Evolutionary conservation across 2,329 filamentous ascomycete species (phyloP).

Genomic region (Aspergillus aculeatus): DNA sequence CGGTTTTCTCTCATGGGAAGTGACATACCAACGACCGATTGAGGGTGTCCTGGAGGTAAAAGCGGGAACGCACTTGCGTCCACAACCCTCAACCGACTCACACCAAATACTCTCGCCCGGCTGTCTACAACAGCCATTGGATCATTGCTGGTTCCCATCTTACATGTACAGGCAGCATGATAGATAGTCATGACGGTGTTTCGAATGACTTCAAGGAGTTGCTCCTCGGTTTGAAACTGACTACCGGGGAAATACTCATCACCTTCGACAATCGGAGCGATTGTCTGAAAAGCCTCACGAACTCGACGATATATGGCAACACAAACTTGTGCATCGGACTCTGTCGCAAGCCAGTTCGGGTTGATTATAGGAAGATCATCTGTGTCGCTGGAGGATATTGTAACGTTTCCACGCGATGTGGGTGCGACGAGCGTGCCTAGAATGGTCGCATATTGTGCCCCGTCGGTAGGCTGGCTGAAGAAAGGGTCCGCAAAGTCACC

Average conservation of each 20-base stretch:
- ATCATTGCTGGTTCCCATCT: constrained; percentile 31
- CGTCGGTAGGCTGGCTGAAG: constrained; percentile 21
- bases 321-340: constrained; percentile 47
- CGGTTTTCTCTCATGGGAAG: not conserved
- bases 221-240: constrained; percentile 41
- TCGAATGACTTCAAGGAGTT: constrained; percentile 42
- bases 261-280: constrained; percentile 33
- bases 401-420: constrained; percentile 49
- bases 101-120: constrained; percentile 32
- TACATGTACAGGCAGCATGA: constrained; percentile 33
- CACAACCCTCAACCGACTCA: constrained; percentile 35
- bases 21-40: constrained; percentile 40
- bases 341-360: constrained; percentile 48
- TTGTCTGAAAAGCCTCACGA: constrained; percentile 38
- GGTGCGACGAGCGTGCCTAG: constrained; percentile 32
- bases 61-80: constrained; percentile 40
- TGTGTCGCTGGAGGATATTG: constrained; percentile 33
- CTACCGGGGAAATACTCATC: constrained; percentile 41
- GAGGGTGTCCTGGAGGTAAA: constrained; percentile 43
- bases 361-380: constrained; percentile 45
- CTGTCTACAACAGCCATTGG: constrained; percentile 35
- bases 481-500: constrained; percentile 30
- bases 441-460: constrained; percentile 30
- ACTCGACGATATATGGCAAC: constrained; percentile 46
- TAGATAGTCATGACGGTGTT: constrained; percentile 32